Base-by-base conservation (phyloP, 768 basidiomycete genomes). In the button mushroom (Agaricus bisporus) region DNA sequence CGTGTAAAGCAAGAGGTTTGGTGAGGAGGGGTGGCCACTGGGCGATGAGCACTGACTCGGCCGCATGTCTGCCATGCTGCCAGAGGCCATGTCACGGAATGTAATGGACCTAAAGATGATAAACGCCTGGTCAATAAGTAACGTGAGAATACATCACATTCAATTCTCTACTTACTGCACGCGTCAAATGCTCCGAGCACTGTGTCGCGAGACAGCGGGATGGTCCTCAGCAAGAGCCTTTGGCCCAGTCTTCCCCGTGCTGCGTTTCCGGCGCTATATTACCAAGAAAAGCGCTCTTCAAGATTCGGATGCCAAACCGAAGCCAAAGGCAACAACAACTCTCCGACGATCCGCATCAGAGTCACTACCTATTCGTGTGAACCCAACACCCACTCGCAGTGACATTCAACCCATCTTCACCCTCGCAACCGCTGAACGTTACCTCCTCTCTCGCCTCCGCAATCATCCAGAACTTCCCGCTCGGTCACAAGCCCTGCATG, bases 371-470 rank as follows among this genome's bases (percentile, higher is more conserved):
- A 90, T 95, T 57, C 86, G 93, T 47, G 76, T 85, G 20, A 93
- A 89, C 59, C 90, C 89, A 9, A 93, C 89, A 3, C 88, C 88
- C 6, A 94, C 93, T 9, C 80, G 89, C 41, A 81, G 89, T 41
- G 77, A 83, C 29, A 93, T 95, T 48, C 79, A 84, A 48, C 64
- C 88, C 12, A 84, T 95, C 10, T 83, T 89, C 52, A 94, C 93
- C 0, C 78, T 92, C 49, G 83, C 92, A 1, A 95, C 94, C 0
- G 88, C 92, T 0, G 91, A 95, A 61, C 80, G 86, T 37, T 95
- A 91, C 63, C 64, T 85, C 35, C 78, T 93, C 3, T 74, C 80
- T 2, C 79, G 80, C 18, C 71, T 95, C 14, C 78, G 81, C 11
- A 61, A 57, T 6, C 75, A 74, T 41, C 68, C 76, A 14, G 67